Conservation (phyloP, 2,329 filamentous ascomycete species). For the Trichoderma endophyticum region DNA sequence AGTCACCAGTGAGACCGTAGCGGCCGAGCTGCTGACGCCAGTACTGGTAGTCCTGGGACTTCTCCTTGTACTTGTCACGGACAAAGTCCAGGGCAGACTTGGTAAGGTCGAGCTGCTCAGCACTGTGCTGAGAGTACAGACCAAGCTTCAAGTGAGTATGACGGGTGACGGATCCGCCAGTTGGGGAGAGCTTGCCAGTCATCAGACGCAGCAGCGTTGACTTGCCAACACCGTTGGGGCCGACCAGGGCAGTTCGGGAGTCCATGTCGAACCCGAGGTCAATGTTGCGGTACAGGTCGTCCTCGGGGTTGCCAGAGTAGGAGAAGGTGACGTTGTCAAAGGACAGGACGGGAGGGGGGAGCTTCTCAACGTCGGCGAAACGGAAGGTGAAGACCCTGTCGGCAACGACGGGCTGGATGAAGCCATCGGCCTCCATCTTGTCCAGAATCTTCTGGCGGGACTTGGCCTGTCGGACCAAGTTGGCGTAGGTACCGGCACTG, state of each 20-base stretch:
- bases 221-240: slow-evolving; percentile 98
- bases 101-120: slow-evolving; percentile 95
- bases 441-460: slow-evolving; percentile 99
- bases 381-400: slow-evolving; percentile 96
- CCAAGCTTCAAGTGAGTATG: slow-evolving; percentile 99
- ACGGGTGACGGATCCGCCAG: slow-evolving; percentile 73
- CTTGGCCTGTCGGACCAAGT: slow-evolving; percentile 98
- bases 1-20: slow-evolving; percentile 89
- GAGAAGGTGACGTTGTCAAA: slow-evolving; percentile 98
- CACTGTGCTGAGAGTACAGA: slow-evolving; percentile 97
- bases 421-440: slow-evolving; percentile 99
- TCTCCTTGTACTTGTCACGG: slow-evolving; percentile 84
- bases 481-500: slow-evolving; percentile 98
- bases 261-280: slow-evolving; percentile 99
- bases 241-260: slow-evolving; percentile 92
- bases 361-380: slow-evolving; percentile 97
- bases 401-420: slow-evolving; percentile 83
- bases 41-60: slow-evolving; percentile 98
- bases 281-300: slow-evolving; percentile 93
- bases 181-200: slow-evolving; percentile 90
- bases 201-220: slow-evolving; percentile 94
- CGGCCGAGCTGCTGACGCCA: slow-evolving; percentile 96
- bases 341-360: slow-evolving; percentile 93
- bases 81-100: slow-evolving; percentile 98
- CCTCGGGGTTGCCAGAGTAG: slow-evolving; percentile 83